Conservation (phyloP, 305 asterid genomes). For the Fraxinus albicans region DNA sequence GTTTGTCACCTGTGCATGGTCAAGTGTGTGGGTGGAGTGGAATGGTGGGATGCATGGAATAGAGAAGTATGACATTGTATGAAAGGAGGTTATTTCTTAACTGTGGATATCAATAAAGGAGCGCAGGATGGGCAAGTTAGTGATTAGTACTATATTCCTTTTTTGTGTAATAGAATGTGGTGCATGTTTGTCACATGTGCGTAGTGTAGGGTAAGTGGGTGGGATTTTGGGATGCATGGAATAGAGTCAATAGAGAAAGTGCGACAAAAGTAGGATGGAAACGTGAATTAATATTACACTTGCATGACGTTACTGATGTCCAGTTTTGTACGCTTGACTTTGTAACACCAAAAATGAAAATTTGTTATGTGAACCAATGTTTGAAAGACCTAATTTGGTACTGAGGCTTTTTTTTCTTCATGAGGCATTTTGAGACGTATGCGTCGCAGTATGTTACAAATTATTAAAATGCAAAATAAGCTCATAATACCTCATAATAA, state of each 20-base stretch:
- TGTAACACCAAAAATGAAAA: not conserved
- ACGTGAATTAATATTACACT: not conserved
- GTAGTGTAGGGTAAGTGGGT: not conserved
- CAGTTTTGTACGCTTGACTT: not conserved
- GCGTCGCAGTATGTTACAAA: not conserved
- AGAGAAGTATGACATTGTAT: conserved; percentile 25
- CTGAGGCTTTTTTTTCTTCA: not conserved
- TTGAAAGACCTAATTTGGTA: not conserved
- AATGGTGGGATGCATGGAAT: not conserved
- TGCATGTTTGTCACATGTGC: not conserved
- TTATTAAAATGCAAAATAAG: not conserved
- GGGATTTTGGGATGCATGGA: not conserved
- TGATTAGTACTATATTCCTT: not conserved
- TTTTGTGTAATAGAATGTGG: not conserved
- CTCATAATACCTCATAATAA: not conserved
- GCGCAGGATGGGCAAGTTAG: conserved; percentile 92
- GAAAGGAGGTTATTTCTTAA: conserved; percentile 80
- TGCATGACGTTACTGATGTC: not conserved
- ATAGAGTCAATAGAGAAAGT: not conserved
- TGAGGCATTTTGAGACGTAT: not conserved
- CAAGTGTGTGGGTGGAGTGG: not conserved
- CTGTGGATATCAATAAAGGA: conserved; percentile 93
- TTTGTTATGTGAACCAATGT: not conserved
- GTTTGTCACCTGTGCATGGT: not conserved
- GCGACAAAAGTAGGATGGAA: not conserved